Base-by-base conservation (phyloP, 2,329 filamentous ascomycete species). In the Rhexocercosporidium sp. region DNA sequence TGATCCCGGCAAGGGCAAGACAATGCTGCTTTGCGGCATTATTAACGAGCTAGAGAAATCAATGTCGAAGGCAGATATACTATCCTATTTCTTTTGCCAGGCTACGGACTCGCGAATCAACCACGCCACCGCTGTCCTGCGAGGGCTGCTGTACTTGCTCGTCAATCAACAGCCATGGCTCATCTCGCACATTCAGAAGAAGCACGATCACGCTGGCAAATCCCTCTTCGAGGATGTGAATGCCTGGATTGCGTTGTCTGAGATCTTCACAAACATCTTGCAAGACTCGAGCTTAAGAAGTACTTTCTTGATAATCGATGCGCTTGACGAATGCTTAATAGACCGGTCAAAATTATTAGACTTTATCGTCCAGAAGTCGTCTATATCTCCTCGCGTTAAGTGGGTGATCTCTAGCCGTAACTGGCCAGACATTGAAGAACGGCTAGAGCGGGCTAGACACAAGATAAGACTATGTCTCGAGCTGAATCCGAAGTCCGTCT, bases 351-450 rank as follows among this genome's bases (percentile, higher is more conserved):
- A 75, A 44, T 78, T 84, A 4, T 72, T 84, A 11, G 59, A 77
- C 0, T 67, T 82, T 18, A 77, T 83, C 56, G 60, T 71, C 18
- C 57, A 74, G 29, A 69, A 59, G 0, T 75, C 70, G 14, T 62
- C 66, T 0, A 27, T 34, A 59, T 70, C 66, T 64, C 39, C 73
- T 41, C 54, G 65, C 5, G 71, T 78, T 1, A 85, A 81, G 67
- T 83, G 81, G 78, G 66, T 84, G 16, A 66, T 82, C 0, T 81
- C 81, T 0, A 84, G 83, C 61, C 82, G 83, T 2, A 82, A 83
- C 29, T 75, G 68, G 73, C 70, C 65, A 0, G 69, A 73, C 0
- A 82, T 85, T 53, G 74, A 82, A 59, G 66, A 77, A 25, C 46
- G 61, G 1, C 69, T 84, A 68, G 71, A 11, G n/a, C 9, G 6